These are phyloP conservation scores for Ogataea henricii DNA, from an alignment of 805 yeast species.

Conservation along the genomic window DNA sequence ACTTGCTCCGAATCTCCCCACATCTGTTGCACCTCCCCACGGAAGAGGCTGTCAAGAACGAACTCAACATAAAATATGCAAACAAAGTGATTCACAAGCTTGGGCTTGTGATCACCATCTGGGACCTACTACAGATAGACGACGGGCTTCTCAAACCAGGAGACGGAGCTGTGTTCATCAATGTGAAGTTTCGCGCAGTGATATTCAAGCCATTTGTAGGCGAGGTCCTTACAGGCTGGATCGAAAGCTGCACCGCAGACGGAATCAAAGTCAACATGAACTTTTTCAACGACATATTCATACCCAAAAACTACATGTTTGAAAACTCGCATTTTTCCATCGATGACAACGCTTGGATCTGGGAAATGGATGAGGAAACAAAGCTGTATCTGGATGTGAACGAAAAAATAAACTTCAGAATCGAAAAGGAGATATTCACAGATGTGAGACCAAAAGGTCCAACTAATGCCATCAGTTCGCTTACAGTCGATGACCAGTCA, in stretches of 20 bases:
- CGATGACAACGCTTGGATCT: slow-evolving; percentile 92
- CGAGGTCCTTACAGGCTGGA: slow-evolving; percentile 91
- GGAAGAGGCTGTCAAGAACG: slow-evolving; percentile 71
- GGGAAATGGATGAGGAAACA: slow-evolving; percentile 74
- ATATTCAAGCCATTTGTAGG: slow-evolving; percentile 95
- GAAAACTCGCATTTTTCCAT: slow-evolving; percentile 49
- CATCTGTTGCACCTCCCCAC: slow-evolving; percentile 75
- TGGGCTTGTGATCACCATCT: slow-evolving; percentile 82
- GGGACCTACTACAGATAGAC: slow-evolving; percentile 78
- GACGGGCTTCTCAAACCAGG: slow-evolving; percentile 94
- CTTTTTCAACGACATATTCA: slow-evolving; percentile 88
- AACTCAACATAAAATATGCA: slow-evolving; percentile 80
- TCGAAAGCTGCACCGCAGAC: slow-evolving; percentile 80
- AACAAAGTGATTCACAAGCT: slow-evolving; percentile 81
- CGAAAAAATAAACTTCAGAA: slow-evolving; percentile 87
- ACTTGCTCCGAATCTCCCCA: slow-evolving; percentile 87
- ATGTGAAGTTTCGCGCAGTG: slow-evolving; percentile 70
- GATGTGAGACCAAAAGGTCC: slow-evolving; percentile 82
- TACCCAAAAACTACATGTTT: slow-evolving; percentile 80
- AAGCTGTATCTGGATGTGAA: slow-evolving; percentile 83
- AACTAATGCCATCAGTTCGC: slow-evolving; percentile 42
- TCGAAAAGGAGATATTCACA: slow-evolving; percentile 85
- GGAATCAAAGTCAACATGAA: slow-evolving; percentile 86
- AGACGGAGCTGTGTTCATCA: slow-evolving; percentile 85
- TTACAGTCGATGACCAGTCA: slow-evolving; percentile 28